Conservation (phyloP, 495 filamentous ascomycete genomes). For the Penicillium verhagenii region DNA sequence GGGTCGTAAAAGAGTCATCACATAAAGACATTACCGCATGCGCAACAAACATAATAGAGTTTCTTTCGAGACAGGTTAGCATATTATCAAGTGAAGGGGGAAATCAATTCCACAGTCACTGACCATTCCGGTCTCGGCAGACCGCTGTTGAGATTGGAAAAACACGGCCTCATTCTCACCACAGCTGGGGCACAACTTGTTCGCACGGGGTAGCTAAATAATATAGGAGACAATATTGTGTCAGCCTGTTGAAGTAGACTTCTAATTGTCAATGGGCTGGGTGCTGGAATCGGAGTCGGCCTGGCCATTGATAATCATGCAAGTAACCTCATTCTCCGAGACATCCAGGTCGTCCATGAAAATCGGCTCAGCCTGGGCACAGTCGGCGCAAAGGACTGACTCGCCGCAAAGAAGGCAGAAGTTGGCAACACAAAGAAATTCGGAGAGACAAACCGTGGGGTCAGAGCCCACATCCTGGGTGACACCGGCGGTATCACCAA, state of each 20-base stretch:
- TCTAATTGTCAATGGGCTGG: conserved; percentile 2
- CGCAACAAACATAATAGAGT: conserved; percentile 96
- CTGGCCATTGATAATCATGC: too few species aligned
- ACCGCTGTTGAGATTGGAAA: conserved; percentile 97
- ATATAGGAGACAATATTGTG: conserved; percentile 23
- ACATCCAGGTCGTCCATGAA: too few species aligned
- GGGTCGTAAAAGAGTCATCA: conserved; percentile 30
- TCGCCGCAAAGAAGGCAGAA: conserved; percentile 55
- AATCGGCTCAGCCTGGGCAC: too few species aligned
- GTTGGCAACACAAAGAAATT: conserved; percentile 23
- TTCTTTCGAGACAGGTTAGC: conserved; percentile 56
- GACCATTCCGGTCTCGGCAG: conserved; percentile 97
- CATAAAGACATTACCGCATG: conserved; percentile 84
- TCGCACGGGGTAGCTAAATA: conserved; percentile 77
- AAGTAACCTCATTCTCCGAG: too few species aligned
- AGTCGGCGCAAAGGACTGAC: conserved; percentile 45
- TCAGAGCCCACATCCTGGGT: conserved; percentile 94
- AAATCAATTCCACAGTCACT: conserved; percentile 32
- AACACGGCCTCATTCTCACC: conserved; percentile 86
- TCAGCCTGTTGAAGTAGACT: conserved; percentile 48
- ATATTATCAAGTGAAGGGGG: neutral
- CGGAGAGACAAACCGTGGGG: conserved; percentile 82
- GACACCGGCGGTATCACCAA: conserved; percentile 94
- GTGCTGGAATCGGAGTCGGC: too few species aligned
- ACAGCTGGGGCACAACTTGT: conserved; percentile 80